Evolutionary conservation across 2,329 filamentous ascomycete species (phyloP).

Genomic region (Venturia aucupariae): DNA sequence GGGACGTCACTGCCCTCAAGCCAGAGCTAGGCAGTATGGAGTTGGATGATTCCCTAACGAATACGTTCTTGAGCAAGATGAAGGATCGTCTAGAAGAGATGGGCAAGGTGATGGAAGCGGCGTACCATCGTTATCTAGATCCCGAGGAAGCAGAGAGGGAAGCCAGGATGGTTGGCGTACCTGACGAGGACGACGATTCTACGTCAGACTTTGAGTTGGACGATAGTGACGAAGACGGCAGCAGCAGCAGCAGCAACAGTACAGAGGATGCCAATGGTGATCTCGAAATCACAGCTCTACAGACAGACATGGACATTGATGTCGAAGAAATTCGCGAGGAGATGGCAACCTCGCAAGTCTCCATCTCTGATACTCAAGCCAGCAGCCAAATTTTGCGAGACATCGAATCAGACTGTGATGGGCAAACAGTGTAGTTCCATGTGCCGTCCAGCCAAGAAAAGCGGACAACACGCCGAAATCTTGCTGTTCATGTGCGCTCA

Average conservation of each 20-base stretch:
- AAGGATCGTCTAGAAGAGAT: background rate
- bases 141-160: background rate
- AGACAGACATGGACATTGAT: slow-evolving; percentile 1
- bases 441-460: background rate
- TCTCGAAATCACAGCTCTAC: background rate
- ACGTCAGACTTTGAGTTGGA: background rate
- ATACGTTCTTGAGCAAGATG: background rate
- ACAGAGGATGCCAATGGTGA: background rate
- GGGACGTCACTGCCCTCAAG: background rate
- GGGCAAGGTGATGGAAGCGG: background rate
- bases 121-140: background rate
- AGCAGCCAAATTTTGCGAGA: background rate
- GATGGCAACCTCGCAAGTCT: background rate
- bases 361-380: background rate
- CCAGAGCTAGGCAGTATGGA: background rate
- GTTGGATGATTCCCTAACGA: background rate
- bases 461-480: background rate
- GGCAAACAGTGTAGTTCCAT: background rate
- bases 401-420: background rate
- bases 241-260: background rate
- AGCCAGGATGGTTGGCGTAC: background rate
- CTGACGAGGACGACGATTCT: background rate
- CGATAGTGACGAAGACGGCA: background rate
- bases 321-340: background rate
- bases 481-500: background rate